Conservation (phyloP, 441 rosid genomes). For the Populus hybrid region DNA sequence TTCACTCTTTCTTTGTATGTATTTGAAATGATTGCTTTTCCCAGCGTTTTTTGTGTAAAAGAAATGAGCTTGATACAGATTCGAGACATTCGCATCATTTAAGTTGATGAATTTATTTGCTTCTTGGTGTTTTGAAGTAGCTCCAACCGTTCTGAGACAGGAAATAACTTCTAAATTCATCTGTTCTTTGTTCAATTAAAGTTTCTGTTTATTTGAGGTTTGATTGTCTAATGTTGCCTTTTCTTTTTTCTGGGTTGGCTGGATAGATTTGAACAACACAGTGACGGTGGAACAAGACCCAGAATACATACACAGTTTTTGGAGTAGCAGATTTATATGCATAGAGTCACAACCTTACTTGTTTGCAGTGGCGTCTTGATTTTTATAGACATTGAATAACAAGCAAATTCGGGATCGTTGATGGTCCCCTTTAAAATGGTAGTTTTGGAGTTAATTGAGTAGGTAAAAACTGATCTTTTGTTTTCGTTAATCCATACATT, state of each 20-base stretch:
- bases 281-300: not conserved
- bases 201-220: not conserved
- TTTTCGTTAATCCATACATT: not conserved
- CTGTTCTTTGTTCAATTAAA: not conserved
- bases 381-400: not conserved
- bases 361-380: not conserved
- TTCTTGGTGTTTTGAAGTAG: not conserved
- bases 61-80: not conserved
- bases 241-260: slow-evolving; percentile 1
- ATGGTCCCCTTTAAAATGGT: not conserved
- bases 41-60: not conserved
- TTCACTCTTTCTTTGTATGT: not conserved
- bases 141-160: not conserved
- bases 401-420: not conserved
- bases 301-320: not conserved
- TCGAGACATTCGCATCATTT: not conserved
- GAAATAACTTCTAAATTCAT: not conserved
- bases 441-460: not conserved
- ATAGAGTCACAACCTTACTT: not conserved
- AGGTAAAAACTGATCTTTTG: not conserved
- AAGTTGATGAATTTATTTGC: not conserved
- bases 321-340: slow-evolving; percentile 6
- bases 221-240: not conserved
- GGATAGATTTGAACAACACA: not conserved
- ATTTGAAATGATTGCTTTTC: not conserved